Base-by-base conservation (phyloP, 2,329 filamentous ascomycete genomes). In the Penicillium sp. region DNA sequence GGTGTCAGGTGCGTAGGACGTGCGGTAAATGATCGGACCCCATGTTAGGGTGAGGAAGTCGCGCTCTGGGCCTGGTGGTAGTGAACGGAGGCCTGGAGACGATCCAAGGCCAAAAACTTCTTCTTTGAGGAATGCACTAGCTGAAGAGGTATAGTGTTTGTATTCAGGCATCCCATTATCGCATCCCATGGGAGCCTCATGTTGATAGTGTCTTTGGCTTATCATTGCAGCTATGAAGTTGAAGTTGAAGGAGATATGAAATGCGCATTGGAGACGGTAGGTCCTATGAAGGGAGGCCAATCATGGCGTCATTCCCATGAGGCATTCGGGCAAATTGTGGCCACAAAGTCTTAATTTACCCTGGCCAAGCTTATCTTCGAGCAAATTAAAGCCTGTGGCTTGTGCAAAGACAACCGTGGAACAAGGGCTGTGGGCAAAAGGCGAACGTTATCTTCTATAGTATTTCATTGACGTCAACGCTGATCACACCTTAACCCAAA, bases 31-130 rank as follows among this genome's bases (percentile, higher is more conserved):
- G 14, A 69, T 45, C 7, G 66, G 67, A 3, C 67, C 67, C 67
- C 67, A 70, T 46, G 65, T 66, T 2, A 68, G 49, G 8, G 60
- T 59, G 14, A 70, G 50, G 44, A 68, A 70, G 18, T 69, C 67
- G 9, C 67, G 66, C 21, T 63, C 55, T 18, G 63, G 64, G 10
- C 63, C 55, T 39, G 59, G 63, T 13, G 65, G 65, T 6, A 67
- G 51, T 3, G 61, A 64, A 31, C 64, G 59, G 6, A 70, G 48
- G 2, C 67, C 67, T 3, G 63, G 64, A 14, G 61, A 56, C 21
- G 59, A 51, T 7, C 61, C 67, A 13, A 69, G 56, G 41, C 63
- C 56, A 29, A 61, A 65, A 31, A 70, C 63, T 57, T 69, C 66
- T 29, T 61, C 56, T 40, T 67, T 53, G 40, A 70, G 62, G 47